Conservation (phyloP, 2,329 filamentous ascomycete genomes). For the Aureobasidium sp. region DNA sequence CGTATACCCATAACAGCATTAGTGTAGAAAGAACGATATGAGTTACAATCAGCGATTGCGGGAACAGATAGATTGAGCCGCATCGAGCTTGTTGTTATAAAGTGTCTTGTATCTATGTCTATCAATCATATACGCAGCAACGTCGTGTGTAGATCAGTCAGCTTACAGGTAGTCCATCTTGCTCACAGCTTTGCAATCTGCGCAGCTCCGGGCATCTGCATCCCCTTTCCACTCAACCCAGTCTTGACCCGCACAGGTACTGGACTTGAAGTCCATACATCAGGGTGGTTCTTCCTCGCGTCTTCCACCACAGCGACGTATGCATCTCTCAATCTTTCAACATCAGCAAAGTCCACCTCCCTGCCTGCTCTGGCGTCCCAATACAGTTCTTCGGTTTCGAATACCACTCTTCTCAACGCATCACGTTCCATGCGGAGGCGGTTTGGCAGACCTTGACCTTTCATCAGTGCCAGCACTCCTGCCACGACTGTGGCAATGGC, state of each 20-base stretch:
- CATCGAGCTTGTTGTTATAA: neutral
- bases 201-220: neutral
- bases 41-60: neutral
- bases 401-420: conserved; percentile 26
- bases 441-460: conserved; percentile 32
- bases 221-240: neutral
- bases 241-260: conserved; percentile 7
- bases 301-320: conserved; percentile 28
- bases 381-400: conserved; percentile 31
- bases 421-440: conserved; percentile 29
- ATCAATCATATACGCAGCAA: neutral
- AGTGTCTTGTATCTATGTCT: neutral
- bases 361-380: conserved; percentile 28
- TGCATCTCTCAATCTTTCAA: conserved; percentile 29
- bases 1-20: no score
- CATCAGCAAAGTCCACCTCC: conserved; percentile 26
- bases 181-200: conserved; percentile 4
- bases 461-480: conserved; percentile 29
- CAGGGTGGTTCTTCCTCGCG: conserved; percentile 30
- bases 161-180: neutral
- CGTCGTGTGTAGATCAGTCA: neutral
- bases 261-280: conserved; percentile 24
- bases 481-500: conserved; percentile 29
- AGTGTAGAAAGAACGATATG: neutral
- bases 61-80: neutral